phyloP scores from a whole-genome alignment of 352 stramenopile species.

The Vaucheria bursata region DNA sequence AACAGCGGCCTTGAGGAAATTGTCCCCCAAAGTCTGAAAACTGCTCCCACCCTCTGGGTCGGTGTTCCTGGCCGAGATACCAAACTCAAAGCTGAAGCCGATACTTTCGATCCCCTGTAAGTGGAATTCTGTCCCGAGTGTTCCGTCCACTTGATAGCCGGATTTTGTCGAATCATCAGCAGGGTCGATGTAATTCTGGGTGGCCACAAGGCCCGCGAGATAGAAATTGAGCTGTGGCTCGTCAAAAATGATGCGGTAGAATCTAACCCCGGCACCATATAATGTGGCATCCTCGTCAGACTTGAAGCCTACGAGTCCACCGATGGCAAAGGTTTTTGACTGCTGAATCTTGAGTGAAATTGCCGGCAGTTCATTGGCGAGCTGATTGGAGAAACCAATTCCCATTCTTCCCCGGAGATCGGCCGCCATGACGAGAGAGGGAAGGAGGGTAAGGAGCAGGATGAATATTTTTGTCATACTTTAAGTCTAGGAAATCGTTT shows the following conservation, averaged over 20 bases:
- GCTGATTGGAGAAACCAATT: neutral
- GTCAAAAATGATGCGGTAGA: neutral
- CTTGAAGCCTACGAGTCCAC: neutral
- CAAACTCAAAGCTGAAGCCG: constrained; percentile 3
- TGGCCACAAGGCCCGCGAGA: neutral
- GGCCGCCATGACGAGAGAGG: neutral
- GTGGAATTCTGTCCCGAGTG: neutral
- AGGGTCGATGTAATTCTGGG: neutral
- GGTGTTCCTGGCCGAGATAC: neutral
- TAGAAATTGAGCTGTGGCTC: neutral
- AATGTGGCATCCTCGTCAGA: neutral
- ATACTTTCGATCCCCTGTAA: neutral
- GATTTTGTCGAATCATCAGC: neutral
- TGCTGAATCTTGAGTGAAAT: neutral
- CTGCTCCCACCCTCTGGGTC: neutral
- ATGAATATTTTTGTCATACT: neutral
- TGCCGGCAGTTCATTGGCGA: neutral
- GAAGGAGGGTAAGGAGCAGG: neutral
- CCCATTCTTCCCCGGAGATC: neutral
- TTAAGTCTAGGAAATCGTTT: constrained; percentile 1
- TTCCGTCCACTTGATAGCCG: neutral
- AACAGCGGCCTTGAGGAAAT: neutral
- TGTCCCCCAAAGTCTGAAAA: neutral
- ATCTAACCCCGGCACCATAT: neutral
- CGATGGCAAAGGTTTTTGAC: neutral